Conservation (phyloP, 192 early-diverging fungal species). For the Coemansia sp. region DNA sequence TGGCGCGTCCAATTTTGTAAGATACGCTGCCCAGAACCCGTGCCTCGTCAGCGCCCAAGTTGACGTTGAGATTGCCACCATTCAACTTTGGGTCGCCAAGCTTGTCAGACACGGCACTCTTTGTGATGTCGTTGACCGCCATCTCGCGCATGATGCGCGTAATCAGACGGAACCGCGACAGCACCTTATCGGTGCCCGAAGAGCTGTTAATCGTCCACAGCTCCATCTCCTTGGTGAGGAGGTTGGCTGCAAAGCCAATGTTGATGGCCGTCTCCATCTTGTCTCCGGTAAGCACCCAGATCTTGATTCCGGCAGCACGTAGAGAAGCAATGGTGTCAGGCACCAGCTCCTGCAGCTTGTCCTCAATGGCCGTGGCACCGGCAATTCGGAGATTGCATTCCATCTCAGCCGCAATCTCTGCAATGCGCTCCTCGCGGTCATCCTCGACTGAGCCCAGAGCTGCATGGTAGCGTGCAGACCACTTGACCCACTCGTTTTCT, state of each 20-base stretch:
- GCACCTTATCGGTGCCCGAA: slow-evolving; percentile 33
- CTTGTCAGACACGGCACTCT: background rate
- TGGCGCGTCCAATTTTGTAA: slow-evolving; percentile 47
- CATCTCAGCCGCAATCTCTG: slow-evolving; percentile 69
- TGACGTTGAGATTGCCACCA: slow-evolving; percentile 10
- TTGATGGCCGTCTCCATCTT: slow-evolving; percentile 99
- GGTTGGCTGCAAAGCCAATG: slow-evolving; percentile 86
- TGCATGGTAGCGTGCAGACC: slow-evolving; percentile 69
- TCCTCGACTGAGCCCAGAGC: slow-evolving; percentile 67
- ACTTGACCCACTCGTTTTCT: slow-evolving; percentile 68
- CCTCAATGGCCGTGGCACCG: slow-evolving; percentile 96
- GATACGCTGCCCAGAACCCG: slow-evolving; percentile 48
- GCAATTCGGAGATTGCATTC: slow-evolving; percentile 78
- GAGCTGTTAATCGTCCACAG: slow-evolving; percentile 59
- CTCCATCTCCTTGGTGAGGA: slow-evolving; percentile 67
- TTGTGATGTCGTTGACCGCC: slow-evolving; percentile 14
- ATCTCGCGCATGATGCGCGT: slow-evolving; percentile 48
- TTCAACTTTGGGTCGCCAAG: background rate
- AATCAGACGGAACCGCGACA: slow-evolving; percentile 47
- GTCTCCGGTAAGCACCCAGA: slow-evolving; percentile 98
- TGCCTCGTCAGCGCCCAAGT: slow-evolving; percentile 27
- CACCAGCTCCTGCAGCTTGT: slow-evolving; percentile 93
- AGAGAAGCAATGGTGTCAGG: slow-evolving; percentile 86
- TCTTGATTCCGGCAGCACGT: slow-evolving; percentile 82
- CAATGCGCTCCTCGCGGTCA: slow-evolving; percentile 71